Evolutionary conservation across 2,329 filamentous ascomycete species (phyloP).

Genomic region (Chrysoporthe cubensis): DNA sequence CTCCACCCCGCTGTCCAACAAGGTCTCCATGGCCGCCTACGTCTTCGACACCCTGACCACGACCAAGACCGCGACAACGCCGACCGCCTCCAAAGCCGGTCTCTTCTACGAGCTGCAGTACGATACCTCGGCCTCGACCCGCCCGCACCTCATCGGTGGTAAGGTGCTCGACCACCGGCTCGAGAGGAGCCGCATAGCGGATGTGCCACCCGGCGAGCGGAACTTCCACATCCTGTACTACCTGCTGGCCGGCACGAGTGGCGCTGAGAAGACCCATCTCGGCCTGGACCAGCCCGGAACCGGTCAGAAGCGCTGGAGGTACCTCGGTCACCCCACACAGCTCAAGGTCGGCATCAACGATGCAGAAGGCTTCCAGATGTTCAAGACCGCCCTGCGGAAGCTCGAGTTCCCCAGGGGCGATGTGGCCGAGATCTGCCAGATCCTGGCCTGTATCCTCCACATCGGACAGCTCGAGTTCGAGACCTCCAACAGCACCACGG

Average conservation of each 20-base stretch:
- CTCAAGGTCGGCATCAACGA: slow-evolving; percentile 98
- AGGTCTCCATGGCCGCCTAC: slow-evolving; percentile 90
- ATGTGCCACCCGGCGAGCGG: slow-evolving; percentile 92
- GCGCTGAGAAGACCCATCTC: slow-evolving; percentile 86
- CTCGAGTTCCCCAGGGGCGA: slow-evolving; percentile 91
- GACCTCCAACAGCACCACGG: slow-evolving; percentile 77
- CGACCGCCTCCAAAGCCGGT: slow-evolving; percentile 92
- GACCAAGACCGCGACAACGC: slow-evolving; percentile 94
- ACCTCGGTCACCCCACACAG: slow-evolving; percentile 93
- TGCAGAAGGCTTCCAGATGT: slow-evolving; percentile 91
- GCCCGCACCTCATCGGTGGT: slow-evolving; percentile 87
- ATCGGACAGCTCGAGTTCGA: slow-evolving; percentile 96
- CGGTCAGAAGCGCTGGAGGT: slow-evolving; percentile 85
- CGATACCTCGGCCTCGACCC: slow-evolving; percentile 82
- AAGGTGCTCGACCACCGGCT: slow-evolving; percentile 93
- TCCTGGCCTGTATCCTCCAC: slow-evolving; percentile 92
- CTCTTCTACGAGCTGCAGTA: slow-evolving; percentile 97
- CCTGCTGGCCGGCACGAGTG: slow-evolving; percentile 86
- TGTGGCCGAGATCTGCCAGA: slow-evolving; percentile 95
- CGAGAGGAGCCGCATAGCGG: slow-evolving; percentile 87
- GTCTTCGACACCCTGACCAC: slow-evolving; percentile 96
- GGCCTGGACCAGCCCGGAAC: slow-evolving; percentile 57
- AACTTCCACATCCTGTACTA: slow-evolving; percentile 98
- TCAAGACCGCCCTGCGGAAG: slow-evolving; percentile 93
- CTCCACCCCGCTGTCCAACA: slow-evolving; percentile 89